Percentiles rank a stretch among this genome's conserved stretches.
Evolutionary conservation across 495 filamentous ascomycete genomes (phyloP).

Genomic region (Hypoxylon fragiforme): DNA sequence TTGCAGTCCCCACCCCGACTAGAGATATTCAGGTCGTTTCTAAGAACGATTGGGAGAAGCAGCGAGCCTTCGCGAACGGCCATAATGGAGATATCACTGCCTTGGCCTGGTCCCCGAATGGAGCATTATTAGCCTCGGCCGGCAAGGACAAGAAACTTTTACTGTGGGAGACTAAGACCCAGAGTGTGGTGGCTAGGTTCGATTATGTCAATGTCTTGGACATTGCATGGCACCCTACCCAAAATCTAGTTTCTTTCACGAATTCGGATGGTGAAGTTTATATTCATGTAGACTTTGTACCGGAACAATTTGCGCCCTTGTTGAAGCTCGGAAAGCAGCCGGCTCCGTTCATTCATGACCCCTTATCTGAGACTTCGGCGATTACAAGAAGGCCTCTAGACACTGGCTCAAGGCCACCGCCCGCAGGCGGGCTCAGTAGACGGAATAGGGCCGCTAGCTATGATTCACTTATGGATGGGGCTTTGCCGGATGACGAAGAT

Average conservation of each 20-base stretch:
- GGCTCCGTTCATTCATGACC: conserved; percentile 84
- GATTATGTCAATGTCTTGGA: conserved; percentile 81
- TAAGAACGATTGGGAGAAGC: conserved; percentile 80
- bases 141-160: conserved; percentile 80
- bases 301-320: conserved; percentile 62
- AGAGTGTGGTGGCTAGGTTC: conserved; percentile 71
- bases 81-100: conserved; percentile 88
- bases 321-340: conserved; percentile 64
- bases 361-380: conserved; percentile 69
- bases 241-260: conserved; percentile 87
- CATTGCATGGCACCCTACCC: conserved; percentile 85
- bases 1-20: conserved; percentile 81
- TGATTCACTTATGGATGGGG: conserved; percentile 58
- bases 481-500: conserved; percentile 56
- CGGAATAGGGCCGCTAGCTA: conserved; percentile 43
- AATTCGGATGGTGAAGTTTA: conserved; percentile 89
- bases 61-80: conserved; percentile 72
- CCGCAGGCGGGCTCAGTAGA: conserved; percentile 17
- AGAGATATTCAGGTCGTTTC: conserved; percentile 87
- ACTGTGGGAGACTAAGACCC: conserved; percentile 88
- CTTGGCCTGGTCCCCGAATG: conserved; percentile 91
- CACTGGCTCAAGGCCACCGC: conserved; percentile 59
- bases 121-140: conserved; percentile 80
- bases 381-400: conserved; percentile 60
- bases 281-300: conserved; percentile 80